Evolutionary conservation across 2,329 filamentous ascomycete species (phyloP), one percentile per base, ranked within the genome.

Genomic region (Fusarium nematophilum): DNA sequence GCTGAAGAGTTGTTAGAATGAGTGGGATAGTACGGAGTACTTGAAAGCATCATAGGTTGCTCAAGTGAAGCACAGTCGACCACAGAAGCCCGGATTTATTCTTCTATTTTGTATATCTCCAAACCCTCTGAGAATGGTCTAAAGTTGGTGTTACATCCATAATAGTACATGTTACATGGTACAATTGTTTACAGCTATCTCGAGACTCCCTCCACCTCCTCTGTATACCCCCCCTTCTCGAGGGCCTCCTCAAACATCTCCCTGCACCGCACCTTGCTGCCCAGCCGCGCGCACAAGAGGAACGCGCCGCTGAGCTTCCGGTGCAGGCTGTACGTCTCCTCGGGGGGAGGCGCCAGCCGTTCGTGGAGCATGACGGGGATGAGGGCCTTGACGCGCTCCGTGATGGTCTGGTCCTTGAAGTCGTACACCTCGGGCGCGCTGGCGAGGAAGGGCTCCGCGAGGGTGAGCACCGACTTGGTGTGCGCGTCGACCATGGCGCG

Each of bases 271-370:
- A 99, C 93, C 62, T 86, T 84, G 73, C 92, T 97, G 3, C 92
- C 93, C 56, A 99, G 74, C 64, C 88, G 85, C 0, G 95, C 93
- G 75, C 95, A 99, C 14, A 99, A 81, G 70, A 99, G 76, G 73
- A 99, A 99, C 0, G 95, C 96, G 0, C 95, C 95, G 73, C 93
- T 97, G 49, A 99, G 79, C 79, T 99, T 99, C 57, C 95, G 86
- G 76, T 99, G 95, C 69, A 99, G 77, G 73, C 90, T 94, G 72
- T 99, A 99, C 46, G 95, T 99, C 81, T 99, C 95, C 78, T 99
- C 96, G 0, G 95, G 95, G 18, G 96, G 95, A 18, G 95, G 94
- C 13, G 92, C 87, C 15, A 99, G 78, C 29, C 95, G 81, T 80
- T 99, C 95, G 52, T 86, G 86, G 39, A 99, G 83, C 95, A 99